Percentiles rank a stretch among this genome's conserved stretches.
Conservation (phyloP, 2,329 filamentous ascomycete genomes). For the Fusarium transvaalense region DNA sequence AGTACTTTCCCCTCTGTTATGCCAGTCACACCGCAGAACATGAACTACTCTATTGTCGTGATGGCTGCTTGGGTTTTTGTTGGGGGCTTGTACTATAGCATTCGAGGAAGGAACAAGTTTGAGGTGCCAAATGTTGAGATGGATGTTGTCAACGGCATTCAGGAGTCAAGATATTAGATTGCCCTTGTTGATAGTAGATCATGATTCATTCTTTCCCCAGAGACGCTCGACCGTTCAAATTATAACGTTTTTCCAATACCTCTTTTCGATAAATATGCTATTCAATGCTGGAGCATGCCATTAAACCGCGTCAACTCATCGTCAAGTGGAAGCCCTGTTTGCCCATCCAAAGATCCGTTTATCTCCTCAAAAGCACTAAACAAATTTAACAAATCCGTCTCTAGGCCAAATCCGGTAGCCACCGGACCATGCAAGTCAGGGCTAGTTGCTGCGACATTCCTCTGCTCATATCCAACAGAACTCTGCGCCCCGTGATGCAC, state of each 20-base stretch:
- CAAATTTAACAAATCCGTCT: constrained; percentile 14
- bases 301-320: not conserved
- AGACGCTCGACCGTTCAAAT: no score
- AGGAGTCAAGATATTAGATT: not conserved
- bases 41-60: constrained; percentile 62
- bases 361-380: constrained; percentile 21
- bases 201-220: not conserved
- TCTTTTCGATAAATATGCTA: no score
- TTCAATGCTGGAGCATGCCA: no score
- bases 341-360: not conserved
- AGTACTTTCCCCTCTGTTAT: constrained; percentile 58
- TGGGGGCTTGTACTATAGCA: constrained; percentile 53
- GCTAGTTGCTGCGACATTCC: not conserved
- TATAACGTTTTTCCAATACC: no score
- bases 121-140: constrained; percentile 28
- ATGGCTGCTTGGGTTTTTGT: constrained; percentile 56
- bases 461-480: not conserved
- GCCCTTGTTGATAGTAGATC: not conserved
- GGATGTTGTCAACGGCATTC: constrained; percentile 1
- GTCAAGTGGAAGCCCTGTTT: not conserved
- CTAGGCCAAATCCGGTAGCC: constrained; percentile 9
- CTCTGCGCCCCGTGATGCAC: not conserved
- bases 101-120: constrained; percentile 45
- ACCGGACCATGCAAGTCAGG: not conserved
- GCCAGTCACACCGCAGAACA: constrained; percentile 57